phyloP scores from a whole-genome alignment of 192 early-diverging fungal genomes.

The Umbelopsis sp. region DNA sequence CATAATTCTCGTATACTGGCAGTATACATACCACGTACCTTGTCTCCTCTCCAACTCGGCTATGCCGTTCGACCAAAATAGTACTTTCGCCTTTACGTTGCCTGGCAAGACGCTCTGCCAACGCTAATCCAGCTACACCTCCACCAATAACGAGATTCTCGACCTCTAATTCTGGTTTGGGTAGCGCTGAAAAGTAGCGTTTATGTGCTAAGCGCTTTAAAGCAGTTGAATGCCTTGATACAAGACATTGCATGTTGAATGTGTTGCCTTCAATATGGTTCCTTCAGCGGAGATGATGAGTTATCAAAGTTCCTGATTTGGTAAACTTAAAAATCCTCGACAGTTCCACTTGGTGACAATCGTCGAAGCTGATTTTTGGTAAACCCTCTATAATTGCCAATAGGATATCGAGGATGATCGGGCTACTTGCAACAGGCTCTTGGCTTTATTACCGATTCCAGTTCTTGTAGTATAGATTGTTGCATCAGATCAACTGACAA shows the following conservation, averaged over 20 bases:
- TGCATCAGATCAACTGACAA: no score
- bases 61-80: slow-evolving; percentile 72
- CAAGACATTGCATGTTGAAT: neutral
- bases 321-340: no score
- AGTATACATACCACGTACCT: slow-evolving; percentile 40
- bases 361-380: no score
- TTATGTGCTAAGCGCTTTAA: neutral
- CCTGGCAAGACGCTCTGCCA: slow-evolving; percentile 64
- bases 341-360: no score
- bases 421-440: no score
- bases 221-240: neutral
- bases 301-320: no score
- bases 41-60: slow-evolving; percentile 67
- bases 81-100: slow-evolving; percentile 44
- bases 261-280: no score
- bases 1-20: neutral
- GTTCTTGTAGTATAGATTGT: no score
- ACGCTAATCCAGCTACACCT: slow-evolving; percentile 81
- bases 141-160: slow-evolving; percentile 79
- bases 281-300: no score
- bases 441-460: no score
- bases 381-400: no score
- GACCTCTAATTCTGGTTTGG: slow-evolving; percentile 48
- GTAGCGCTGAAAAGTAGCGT: slow-evolving; percentile 1
- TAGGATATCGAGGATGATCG: no score